Conservation (phyloP, 2,329 filamentous ascomycete species). For the Geosmithia flava region DNA sequence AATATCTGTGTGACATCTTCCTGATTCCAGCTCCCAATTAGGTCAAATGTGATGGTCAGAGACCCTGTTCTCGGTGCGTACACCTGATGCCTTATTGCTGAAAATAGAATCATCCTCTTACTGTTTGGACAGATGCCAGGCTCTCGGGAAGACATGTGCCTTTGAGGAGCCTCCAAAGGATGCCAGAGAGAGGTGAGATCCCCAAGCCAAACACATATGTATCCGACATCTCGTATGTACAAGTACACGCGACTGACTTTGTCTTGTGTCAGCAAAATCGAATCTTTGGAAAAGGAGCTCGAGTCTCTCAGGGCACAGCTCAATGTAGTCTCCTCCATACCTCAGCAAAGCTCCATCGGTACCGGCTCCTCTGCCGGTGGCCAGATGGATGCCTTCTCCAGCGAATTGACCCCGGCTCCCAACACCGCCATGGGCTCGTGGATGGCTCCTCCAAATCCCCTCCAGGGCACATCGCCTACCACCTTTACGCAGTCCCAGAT, state of each 20-base stretch:
- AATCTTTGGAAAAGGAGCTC: conserved; percentile 4
- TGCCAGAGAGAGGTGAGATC: conserved; percentile 7
- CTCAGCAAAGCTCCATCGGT: not conserved
- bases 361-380: not conserved
- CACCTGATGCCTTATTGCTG: not conserved
- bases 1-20: not conserved
- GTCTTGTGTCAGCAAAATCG: conserved; percentile 6
- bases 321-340: not conserved
- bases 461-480: not conserved
- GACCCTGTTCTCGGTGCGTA: conserved; percentile 12
- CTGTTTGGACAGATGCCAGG: conserved; percentile 7
- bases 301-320: conserved; percentile 5
- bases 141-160: conserved; percentile 9
- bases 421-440: not conserved
- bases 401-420: not conserved
- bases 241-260: not conserved
- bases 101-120: conserved; percentile 1
- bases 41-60: conserved; percentile 9
- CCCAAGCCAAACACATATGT: too few relatives aligned
- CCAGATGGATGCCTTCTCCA: not conserved
- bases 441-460: not conserved
- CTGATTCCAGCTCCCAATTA: not conserved
- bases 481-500: not conserved
- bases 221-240: too few relatives aligned
- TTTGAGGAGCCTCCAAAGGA: conserved; percentile 11